phyloP scores from a whole-genome alignment of 371 early-diverging fungal species.

The Dichotomocladium elegans region DNA sequence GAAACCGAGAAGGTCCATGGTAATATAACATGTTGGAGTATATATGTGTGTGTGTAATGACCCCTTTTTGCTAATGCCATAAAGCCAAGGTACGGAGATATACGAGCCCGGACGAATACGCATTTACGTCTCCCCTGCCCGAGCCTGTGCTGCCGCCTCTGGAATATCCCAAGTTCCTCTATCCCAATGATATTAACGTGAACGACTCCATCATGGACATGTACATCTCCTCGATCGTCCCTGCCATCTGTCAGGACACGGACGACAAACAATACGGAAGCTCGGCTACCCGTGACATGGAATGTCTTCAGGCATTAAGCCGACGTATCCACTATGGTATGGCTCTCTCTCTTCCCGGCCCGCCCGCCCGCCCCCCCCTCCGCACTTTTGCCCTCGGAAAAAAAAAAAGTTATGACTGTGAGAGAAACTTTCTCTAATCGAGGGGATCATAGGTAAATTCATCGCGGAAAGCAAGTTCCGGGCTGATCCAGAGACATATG shows the following conservation, averaged over 20 bases:
- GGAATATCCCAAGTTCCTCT: constrained; percentile 69
- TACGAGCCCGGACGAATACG: constrained; percentile 91
- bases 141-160: constrained; percentile 83
- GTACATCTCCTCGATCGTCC: constrained; percentile 70
- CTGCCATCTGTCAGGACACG: constrained; percentile 51
- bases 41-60: neutral
- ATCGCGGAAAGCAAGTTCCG: constrained; percentile 95
- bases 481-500: constrained; percentile 75
- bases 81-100: constrained; percentile 87
- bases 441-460: constrained; percentile 81
- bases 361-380: too few species aligned
- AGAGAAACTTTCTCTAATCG: too few species aligned
- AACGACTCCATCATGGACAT: constrained; percentile 76
- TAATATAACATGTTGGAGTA: constrained; percentile 14
- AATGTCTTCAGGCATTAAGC: constrained; percentile 87
- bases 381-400: too few species aligned
- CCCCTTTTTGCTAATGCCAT: neutral
- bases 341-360: too few species aligned
- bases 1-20: constrained; percentile 91
- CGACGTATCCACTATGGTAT: constrained; percentile 92
- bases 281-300: constrained; percentile 88
- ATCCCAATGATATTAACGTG: constrained; percentile 76
- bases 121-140: constrained; percentile 83
- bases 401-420: too few species aligned
- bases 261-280: constrained; percentile 94